These are phyloP conservation scores for Marsdenia floribunda DNA, from an alignment of 257 asterid species.

Conservation along the genomic window DNA sequence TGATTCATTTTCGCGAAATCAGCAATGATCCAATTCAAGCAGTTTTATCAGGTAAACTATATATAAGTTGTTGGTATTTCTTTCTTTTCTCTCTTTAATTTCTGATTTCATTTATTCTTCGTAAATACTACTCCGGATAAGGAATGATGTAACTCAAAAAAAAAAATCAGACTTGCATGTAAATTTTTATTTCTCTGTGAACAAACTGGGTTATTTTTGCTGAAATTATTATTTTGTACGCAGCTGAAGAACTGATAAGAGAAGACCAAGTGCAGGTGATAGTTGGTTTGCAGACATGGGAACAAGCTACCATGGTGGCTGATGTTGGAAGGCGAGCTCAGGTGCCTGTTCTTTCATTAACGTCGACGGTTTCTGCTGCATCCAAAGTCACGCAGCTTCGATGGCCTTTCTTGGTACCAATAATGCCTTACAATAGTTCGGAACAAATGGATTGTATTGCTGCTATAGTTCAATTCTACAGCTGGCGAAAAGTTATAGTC, in stretches of 20 bases:
- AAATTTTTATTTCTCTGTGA: no score
- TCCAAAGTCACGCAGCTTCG: conserved; percentile 17
- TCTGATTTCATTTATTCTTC: no score
- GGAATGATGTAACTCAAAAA: no score
- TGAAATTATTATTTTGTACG: background rate
- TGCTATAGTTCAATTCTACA: conserved; percentile 21
- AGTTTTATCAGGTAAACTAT: conserved; percentile 32
- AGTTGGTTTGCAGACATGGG: conserved; percentile 35
- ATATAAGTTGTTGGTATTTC: background rate
- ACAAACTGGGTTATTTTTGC: background rate
- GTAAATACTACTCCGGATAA: no score
- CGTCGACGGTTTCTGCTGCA: conserved; percentile 15
- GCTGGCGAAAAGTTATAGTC: conserved; percentile 35
- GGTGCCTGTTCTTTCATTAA: conserved; percentile 40
- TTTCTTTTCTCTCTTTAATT: background rate
- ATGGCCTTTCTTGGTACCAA: conserved; percentile 44
- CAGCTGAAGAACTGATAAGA: conserved; percentile 37
- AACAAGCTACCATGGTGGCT: conserved; percentile 41
- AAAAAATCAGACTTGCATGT: no score
- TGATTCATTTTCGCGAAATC: conserved; percentile 27
- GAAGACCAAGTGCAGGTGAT: conserved; percentile 26
- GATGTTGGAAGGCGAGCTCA: conserved; percentile 29
- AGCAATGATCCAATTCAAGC: conserved; percentile 29
- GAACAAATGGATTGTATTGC: conserved; percentile 29
- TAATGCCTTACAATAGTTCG: conserved; percentile 22